Base-by-base conservation (phyloP, 371 early-diverging fungal genomes). In the Chytridiales sp. region DNA sequence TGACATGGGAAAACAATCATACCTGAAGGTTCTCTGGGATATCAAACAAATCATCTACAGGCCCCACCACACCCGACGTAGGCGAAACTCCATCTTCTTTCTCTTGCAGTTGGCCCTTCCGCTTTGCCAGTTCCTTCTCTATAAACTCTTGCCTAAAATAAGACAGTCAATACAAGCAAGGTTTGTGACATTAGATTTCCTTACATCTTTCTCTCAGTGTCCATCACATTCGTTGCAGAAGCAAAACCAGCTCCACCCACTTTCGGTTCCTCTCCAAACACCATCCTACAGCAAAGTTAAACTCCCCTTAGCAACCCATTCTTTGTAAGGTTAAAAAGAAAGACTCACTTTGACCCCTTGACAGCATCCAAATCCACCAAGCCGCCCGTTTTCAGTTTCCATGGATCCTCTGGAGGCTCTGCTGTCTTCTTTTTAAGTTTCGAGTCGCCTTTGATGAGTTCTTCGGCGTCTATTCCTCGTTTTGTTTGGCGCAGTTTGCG, bases 21-120 rank as follows among this genome's bases (percentile, higher is more conserved):
- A 87, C 86, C 70, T 83, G 77, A 36, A 90, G 61, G 53, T 89
- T 85, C 31, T 87, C 86, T 0, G 91, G 90, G 31, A 91, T 73
- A 5, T 80, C 77, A 69, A 83, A 90, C 22, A 87, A 70, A 47
- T 86, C 87, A 49, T 87, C 85, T 42, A 77, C 70, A 34, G 73
- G 72, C n/a, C 73, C 73, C 13, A 68, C 74, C 0, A 51, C 64
- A 24, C 41, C 64, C 21, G 26, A 9, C 44, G 51, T 70, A 69
- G 8, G 72, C 69, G n/a, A n/a, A 13, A 64, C 47, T 41, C 43
- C 35, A 30, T 44, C 39, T 0, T 15, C 44, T 15, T 15, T 47
- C 27, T 29, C 38, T 27, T 36, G 55, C 38, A 41, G 66, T 51
- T 27, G 64, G 65, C 29, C 26, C 59, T 27, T 40, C 54, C 81